Evolutionary conservation across 31 red algal species (phyloP).

Genomic region (Porphyra umbilicalis): DNA sequence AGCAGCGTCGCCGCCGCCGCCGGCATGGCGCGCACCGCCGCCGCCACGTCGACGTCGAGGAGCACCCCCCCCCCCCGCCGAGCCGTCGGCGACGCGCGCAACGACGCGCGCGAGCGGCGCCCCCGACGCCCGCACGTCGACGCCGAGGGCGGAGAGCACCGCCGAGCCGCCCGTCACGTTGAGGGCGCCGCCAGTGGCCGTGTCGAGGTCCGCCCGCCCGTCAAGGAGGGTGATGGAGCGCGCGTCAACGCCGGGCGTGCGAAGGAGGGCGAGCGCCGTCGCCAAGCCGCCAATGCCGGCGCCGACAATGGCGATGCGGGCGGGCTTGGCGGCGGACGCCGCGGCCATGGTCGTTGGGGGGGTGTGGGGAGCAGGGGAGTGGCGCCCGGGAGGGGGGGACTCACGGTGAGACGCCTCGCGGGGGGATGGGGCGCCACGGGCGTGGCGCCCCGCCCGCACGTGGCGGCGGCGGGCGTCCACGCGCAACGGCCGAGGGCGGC

Average conservation of each 20-base stretch:
- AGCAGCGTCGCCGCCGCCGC: conserved; percentile 5
- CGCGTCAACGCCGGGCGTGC: conserved; percentile 14
- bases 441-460: too few species aligned
- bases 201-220: conserved; percentile 12
- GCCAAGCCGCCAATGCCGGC: conserved; percentile 59
- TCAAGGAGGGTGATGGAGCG: conserved; percentile 30
- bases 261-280: conserved; percentile 36
- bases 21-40: neutral
- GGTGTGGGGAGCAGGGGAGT: too few species aligned
- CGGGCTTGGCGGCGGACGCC: conserved; percentile 8
- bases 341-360: too few species aligned
- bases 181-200: conserved; percentile 18
- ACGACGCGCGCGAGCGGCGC: conserved; percentile 3
- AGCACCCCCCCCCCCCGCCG: neutral
- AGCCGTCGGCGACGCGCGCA: conserved; percentile 8
- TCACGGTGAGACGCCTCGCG: too few species aligned
- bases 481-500: too few species aligned
- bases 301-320: conserved; percentile 44
- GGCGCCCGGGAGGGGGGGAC: too few species aligned
- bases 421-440: too few species aligned
- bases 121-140: neutral
- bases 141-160: conserved; percentile 14
- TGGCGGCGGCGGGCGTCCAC: too few species aligned
- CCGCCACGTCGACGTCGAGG: conserved; percentile 24
- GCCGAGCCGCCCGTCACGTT: conserved; percentile 51